A percentile compares a stretch with the other conserved stretches of the same genome.
These are phyloP conservation scores for Fusarium zealandicum DNA, from an alignment of 2,329 filamentous ascomycete genomes.

Conservation along the genomic window DNA sequence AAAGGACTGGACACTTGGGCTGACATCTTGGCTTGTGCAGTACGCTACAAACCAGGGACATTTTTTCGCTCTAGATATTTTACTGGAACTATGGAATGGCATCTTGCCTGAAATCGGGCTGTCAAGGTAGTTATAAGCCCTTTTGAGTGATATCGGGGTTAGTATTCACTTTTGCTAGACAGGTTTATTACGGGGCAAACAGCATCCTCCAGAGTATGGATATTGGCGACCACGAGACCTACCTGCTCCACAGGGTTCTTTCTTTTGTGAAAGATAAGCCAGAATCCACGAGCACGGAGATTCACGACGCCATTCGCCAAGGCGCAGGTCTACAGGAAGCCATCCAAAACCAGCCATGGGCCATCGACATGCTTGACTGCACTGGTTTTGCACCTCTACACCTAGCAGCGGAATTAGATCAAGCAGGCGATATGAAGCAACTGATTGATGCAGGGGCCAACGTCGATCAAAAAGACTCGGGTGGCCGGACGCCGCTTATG, in stretches of 20 bases:
- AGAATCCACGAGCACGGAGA: neutral
- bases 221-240: neutral
- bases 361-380: neutral
- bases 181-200: fast-evolving
- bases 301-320: neutral
- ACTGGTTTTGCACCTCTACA: neutral
- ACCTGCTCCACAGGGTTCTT: neutral
- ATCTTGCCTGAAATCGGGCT: constrained; percentile 5
- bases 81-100: constrained; percentile 7
- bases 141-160: too few species aligned
- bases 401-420: fast-evolving
- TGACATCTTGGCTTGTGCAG: neutral
- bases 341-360: constrained; percentile 15
- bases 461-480: neutral
- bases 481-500: neutral
- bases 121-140: neutral
- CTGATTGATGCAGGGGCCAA: constrained; percentile 18
- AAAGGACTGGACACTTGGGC: fast-evolving
- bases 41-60: fast-evolving
- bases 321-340: neutral
- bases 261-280: neutral
- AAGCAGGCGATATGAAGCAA: neutral
- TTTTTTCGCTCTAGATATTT: neutral
- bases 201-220: fast-evolving
- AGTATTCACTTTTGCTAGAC: neutral